Conservation (phyloP, 192 early-diverging fungal species). For the Coemansia sp. region DNA sequence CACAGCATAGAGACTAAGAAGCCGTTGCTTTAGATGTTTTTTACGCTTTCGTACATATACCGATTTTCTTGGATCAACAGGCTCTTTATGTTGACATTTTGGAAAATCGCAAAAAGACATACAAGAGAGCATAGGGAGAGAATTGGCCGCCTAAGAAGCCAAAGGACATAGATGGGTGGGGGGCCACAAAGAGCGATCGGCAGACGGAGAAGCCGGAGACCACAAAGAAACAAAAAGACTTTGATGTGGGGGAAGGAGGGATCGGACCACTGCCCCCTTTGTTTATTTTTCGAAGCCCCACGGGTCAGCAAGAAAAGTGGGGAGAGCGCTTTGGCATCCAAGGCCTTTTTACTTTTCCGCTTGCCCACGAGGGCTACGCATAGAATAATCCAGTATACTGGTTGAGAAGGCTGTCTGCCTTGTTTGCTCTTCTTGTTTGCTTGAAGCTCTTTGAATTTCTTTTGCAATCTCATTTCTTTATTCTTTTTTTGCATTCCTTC, state of each 20-base stretch:
- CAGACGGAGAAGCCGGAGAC: constrained; percentile 4
- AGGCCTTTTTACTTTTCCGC: neutral
- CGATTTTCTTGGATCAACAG: neutral
- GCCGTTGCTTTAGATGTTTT: neutral
- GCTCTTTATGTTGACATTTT: neutral
- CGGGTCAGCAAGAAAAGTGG: neutral
- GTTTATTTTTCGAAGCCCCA: neutral
- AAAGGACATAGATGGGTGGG: neutral
- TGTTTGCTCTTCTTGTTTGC: constrained; percentile 13
- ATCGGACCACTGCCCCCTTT: neutral
- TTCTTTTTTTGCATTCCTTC: constrained; percentile 8
- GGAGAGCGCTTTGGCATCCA: neutral
- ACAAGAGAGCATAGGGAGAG: neutral
- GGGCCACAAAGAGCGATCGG: constrained; percentile 24
- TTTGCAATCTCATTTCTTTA: constrained; percentile 7
- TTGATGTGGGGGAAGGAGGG: neutral
- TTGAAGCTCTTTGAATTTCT: constrained; percentile 11
- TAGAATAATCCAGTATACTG: neutral
- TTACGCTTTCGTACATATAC: neutral
- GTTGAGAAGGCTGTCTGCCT: neutral
- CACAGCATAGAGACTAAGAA: neutral
- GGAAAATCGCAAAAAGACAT: neutral
- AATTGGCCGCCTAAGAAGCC: no score
- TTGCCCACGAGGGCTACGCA: neutral
- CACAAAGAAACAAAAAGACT: constrained; percentile 1